Conservation (phyloP, 106 monocot genomes). For the Dendrobium officinale region DNA sequence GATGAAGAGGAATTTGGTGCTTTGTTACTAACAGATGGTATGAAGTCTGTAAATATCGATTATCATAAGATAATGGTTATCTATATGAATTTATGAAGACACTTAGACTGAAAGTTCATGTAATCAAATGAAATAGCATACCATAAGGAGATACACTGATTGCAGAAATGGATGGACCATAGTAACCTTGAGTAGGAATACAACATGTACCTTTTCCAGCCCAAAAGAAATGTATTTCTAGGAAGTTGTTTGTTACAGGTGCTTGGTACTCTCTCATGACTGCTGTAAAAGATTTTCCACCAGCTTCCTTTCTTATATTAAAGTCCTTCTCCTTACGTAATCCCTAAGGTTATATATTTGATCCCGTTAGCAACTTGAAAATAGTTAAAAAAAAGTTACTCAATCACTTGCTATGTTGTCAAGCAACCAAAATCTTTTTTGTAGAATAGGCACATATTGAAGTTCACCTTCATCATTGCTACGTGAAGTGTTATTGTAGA, state of each 20-base stretch:
- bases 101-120: not conserved
- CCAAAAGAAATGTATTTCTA: conserved; percentile 21
- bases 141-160: conserved; percentile 50
- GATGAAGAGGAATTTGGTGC: conserved; percentile 12
- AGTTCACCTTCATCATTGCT: no score
- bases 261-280: conserved; percentile 27
- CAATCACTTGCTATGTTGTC: no score
- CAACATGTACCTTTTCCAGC: conserved; percentile 67
- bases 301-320: conserved; percentile 59
- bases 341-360: conserved; percentile 26
- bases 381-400: no score
- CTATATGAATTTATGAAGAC: not conserved
- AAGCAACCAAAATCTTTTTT: no score
- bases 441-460: no score
- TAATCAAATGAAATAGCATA: conserved; percentile 10
- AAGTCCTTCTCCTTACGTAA: conserved; percentile 43
- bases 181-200: conserved; percentile 50
- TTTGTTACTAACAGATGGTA: conserved; percentile 40
- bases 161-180: conserved; percentile 65
- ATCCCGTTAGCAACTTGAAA: not conserved
- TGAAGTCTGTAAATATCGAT: conserved; percentile 34
- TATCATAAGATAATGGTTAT: not conserved
- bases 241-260: conserved; percentile 53
- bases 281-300: conserved; percentile 28
- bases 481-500: no score